These are phyloP conservation scores for Tagetes erecta DNA, from an alignment of 129 eudicot species.

Conservation along the genomic window DNA sequence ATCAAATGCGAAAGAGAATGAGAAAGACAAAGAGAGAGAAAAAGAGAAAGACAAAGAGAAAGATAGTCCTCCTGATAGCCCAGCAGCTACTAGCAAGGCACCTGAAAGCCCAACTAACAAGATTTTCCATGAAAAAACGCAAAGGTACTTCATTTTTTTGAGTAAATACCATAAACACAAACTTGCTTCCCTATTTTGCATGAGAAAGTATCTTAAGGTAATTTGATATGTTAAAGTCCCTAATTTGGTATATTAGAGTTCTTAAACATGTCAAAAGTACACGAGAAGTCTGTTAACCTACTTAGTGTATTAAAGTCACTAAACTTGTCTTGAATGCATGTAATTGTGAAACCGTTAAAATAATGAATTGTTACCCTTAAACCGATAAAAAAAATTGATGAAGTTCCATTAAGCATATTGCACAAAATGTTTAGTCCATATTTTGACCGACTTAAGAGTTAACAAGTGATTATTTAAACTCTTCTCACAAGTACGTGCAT, in stretches of 20 bases:
- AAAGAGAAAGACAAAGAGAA: conserved; percentile 5
- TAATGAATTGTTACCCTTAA: neutral
- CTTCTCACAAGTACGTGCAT: neutral
- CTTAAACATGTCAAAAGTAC: neutral
- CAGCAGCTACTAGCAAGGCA: conserved; percentile 48
- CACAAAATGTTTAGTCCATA: neutral
- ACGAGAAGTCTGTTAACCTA: neutral
- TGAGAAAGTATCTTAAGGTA: neutral
- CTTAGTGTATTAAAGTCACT: neutral
- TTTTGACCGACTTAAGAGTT: neutral
- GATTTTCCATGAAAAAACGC: conserved; percentile 38
- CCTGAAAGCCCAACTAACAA: conserved; percentile 55
- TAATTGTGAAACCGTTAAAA: neutral
- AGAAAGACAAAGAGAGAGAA: conserved; percentile 26
- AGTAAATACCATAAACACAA: neutral
- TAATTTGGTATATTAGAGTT: neutral
- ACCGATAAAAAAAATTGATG: neutral
- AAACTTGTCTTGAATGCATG: conserved; percentile 5
- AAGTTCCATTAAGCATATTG: neutral
- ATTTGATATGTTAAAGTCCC: neutral
- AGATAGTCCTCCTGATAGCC: conserved; percentile 66
- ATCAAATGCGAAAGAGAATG: conserved; percentile 34
- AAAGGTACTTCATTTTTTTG: conserved; percentile 38
- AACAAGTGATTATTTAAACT: neutral
- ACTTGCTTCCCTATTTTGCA: neutral